phyloP scores from a whole-genome alignment of 495 filamentous ascomycete species.

The Podospora pseudopauciseta region DNA sequence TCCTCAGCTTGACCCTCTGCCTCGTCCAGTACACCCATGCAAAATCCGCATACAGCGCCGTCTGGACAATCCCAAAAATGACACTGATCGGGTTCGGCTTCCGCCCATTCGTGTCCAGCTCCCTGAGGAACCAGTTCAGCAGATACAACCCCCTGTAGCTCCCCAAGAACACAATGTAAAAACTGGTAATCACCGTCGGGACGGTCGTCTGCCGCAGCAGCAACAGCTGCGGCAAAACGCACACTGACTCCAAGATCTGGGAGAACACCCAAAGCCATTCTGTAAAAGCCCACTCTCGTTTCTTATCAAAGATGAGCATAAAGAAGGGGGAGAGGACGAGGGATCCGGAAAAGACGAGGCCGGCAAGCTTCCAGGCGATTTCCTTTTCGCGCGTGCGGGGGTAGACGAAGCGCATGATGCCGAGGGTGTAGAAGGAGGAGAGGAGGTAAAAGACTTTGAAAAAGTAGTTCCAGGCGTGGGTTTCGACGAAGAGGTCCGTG shows the following conservation, averaged over 20 bases:
- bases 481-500: slow-evolving; percentile 66
- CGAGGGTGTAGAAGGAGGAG: slow-evolving; percentile 83
- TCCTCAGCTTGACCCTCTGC: slow-evolving; percentile 89
- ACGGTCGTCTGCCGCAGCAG: slow-evolving; percentile 91
- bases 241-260: slow-evolving; percentile 84
- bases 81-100: slow-evolving; percentile 67
- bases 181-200: slow-evolving; percentile 93
- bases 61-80: slow-evolving; percentile 87
- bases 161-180: slow-evolving; percentile 84
- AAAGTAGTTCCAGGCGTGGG: slow-evolving; percentile 60
- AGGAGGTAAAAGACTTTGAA: slow-evolving; percentile 85
- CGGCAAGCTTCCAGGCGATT: slow-evolving; percentile 82
- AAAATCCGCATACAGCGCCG: slow-evolving; percentile 88
- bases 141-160: slow-evolving; percentile 89
- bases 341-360: slow-evolving; percentile 57
- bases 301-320: slow-evolving; percentile 57
- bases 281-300: slow-evolving; percentile 43
- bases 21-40: slow-evolving; percentile 94
- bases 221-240: slow-evolving; percentile 85
- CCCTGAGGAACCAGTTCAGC: slow-evolving; percentile 81
- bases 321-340: slow-evolving; percentile 61
- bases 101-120: slow-evolving; percentile 51
- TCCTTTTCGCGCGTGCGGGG: slow-evolving; percentile 86
- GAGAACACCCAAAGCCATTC: slow-evolving; percentile 81
- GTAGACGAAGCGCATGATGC: slow-evolving; percentile 80